phyloP scores from a whole-genome alignment of 257 asterid species.

The Ligustrum vulgare region DNA sequence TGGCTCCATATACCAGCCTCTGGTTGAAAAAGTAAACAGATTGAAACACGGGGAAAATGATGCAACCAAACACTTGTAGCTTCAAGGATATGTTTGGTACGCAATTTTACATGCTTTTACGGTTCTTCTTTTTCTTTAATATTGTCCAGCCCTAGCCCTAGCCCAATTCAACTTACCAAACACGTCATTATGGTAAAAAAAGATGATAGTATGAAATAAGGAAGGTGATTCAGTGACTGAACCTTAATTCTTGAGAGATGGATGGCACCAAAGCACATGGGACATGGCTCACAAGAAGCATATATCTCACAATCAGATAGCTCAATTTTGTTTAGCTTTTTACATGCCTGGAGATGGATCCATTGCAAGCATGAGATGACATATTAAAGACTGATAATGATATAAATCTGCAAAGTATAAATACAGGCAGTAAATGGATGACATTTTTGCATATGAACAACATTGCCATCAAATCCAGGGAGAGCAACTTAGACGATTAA shows the following conservation, averaged over 20 bases:
- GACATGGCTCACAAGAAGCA: slow-evolving; percentile 97
- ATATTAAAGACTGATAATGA: background rate
- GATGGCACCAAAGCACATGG: slow-evolving; percentile 98
- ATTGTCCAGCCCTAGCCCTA: background rate
- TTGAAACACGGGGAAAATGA: background rate
- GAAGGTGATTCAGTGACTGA: background rate
- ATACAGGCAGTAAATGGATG: background rate
- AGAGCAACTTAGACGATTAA: background rate
- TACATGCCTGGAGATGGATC: slow-evolving; percentile 73
- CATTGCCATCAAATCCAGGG: background rate
- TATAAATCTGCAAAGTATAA: background rate
- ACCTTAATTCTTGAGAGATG: slow-evolving; percentile 97
- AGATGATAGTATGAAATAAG: background rate
- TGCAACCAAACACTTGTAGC: background rate
- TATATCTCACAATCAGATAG: slow-evolving; percentile 95
- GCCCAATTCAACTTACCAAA: background rate
- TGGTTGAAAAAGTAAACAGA: slow-evolving; percentile 26
- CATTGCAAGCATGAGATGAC: slow-evolving; percentile 16
- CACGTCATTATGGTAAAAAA: background rate
- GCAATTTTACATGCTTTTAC: background rate
- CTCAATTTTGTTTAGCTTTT: slow-evolving; percentile 86
- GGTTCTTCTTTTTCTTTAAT: background rate
- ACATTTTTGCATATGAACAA: background rate
- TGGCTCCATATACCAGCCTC: slow-evolving; percentile 96
- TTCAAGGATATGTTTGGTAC: background rate